Evolutionary conservation across 1,284 basidiomycete genomes (phyloP).

Genomic region (Fomes fomentarius): DNA sequence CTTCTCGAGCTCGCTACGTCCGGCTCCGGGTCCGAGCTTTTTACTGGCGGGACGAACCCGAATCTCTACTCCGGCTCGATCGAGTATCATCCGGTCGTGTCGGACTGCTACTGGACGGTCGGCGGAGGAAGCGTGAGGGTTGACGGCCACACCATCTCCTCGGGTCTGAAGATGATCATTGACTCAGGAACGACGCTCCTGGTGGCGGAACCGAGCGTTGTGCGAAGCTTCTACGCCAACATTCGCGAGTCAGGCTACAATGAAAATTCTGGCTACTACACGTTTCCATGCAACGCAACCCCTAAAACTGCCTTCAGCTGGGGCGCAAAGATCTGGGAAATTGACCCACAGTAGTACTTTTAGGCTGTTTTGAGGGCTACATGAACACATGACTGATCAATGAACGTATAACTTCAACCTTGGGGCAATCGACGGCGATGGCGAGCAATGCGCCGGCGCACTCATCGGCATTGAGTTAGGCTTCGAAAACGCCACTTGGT

Average conservation of each 20-base stretch:
- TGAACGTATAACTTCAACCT: conserved; percentile 32
- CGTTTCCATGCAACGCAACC: conserved; percentile 42
- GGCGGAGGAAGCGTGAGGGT: conserved; percentile 37
- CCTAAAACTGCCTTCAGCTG: conserved; percentile 43
- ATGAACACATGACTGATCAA: no score
- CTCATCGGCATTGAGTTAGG: background rate
- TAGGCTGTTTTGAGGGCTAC: no score
- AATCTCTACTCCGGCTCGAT: conserved; percentile 12
- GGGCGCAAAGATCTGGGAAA: conserved; percentile 40
- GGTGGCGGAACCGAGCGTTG: conserved; percentile 45
- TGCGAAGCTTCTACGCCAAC: conserved; percentile 43
- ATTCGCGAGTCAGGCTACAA: conserved; percentile 44
- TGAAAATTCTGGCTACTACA: conserved; percentile 36
- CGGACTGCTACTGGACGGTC: conserved; percentile 43
- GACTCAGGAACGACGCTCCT: conserved; percentile 52
- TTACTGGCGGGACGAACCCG: conserved; percentile 42
- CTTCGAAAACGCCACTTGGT: conserved; percentile 10
- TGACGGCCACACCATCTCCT: conserved; percentile 29
- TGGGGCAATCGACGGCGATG: conserved; percentile 11
- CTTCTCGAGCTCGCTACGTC: conserved; percentile 48
- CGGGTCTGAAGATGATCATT: conserved; percentile 33
- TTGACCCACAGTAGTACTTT: conserved; percentile 29
- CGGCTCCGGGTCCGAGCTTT: conserved; percentile 53
- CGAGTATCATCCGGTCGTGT: conserved; percentile 14
- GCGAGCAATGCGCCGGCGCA: conserved; percentile 24